Base-by-base conservation (phyloP, 768 basidiomycete species). In the Solioccasus polychromus region DNA sequence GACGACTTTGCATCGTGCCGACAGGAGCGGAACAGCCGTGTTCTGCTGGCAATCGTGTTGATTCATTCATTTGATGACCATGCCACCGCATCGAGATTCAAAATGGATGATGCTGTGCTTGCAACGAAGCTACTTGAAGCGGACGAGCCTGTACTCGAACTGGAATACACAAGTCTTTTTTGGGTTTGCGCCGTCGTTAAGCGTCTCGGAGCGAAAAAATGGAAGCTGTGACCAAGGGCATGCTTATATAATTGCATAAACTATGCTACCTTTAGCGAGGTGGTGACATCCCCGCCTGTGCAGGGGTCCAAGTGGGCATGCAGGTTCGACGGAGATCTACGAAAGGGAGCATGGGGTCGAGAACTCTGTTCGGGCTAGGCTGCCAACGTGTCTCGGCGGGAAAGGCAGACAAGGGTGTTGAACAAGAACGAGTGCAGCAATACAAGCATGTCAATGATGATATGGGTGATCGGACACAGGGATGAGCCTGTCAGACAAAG, bases 121-220 rank as follows among this genome's bases (percentile, higher is more conserved):
- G 48, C 26, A 45, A 42, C 48, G 64, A 64, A 53, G 62, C 51
- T 35, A 42, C 48, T n/a, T n/a, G 46, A 44, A 42, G 35, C 19
- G 25, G 41, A 42, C 17, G 24, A 37, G 22, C 5, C 43, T 36
- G 38, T 52, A 39, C 20, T 35, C 48, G 46, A 47, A 46, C 44
- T 35, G 42, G 49, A 41, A 48, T 37, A 31, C 40, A 39, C 47
- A 34, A 4, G 38, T 49, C 43, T 46, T 45, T 42, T 53, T 52
- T 43, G 24, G 47, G 48, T 18, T 43, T 43, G 39, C 44, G 48
- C 50, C 40, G 57, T 50, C 14, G 53, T 56, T 50, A 50, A 53
- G 50, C 64, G 51, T 57, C 59, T 53, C 45, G 54, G 63, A 51
- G 56, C 42, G 38, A 39, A 53, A 44, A 55, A 62, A 67, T 49